Percentiles rank a stretch among this genome's conserved stretches.
Evolutionary conservation across 495 filamentous ascomycete species (phyloP).

Genomic region (Aspergillus indologenus): DNA sequence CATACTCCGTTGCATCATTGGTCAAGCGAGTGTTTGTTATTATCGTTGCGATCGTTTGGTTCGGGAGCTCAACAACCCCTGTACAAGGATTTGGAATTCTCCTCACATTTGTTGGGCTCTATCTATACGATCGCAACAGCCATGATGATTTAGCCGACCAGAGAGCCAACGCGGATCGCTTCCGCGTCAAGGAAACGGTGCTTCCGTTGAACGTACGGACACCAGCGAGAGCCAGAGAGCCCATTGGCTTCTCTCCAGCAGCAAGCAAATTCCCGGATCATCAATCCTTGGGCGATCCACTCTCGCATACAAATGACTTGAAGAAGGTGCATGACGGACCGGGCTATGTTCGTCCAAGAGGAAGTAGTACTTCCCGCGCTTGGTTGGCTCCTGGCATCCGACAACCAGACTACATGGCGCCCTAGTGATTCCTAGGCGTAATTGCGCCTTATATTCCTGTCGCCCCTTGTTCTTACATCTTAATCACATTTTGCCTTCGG

Average conservation of each 20-base stretch:
- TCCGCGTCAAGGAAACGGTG: constrained; percentile 58
- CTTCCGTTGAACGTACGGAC: constrained; percentile 61
- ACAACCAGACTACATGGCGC: constrained; percentile 79
- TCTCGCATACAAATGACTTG: constrained; percentile 38
- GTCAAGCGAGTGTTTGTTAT: constrained; percentile 99
- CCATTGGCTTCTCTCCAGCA: constrained; percentile 42
- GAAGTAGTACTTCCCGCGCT: constrained; percentile 51
- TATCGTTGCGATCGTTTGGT: constrained; percentile 92
- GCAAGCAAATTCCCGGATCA: constrained; percentile 26
- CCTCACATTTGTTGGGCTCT: constrained; percentile 88
- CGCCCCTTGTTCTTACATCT: not conserved
- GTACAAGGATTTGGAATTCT: constrained; percentile 81
- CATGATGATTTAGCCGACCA: constrained; percentile 82
- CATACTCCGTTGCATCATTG: constrained; percentile 91
- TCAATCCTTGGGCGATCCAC: constrained; percentile 22
- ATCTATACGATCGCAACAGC: constrained; percentile 91
- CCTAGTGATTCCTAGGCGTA: constrained; percentile 41
- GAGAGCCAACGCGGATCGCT: constrained; percentile 53
- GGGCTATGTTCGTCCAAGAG: constrained; percentile 50
- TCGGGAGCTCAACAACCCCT: constrained; percentile 78
- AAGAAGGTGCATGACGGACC: constrained; percentile 62
- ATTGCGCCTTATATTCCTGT: constrained; percentile 7
- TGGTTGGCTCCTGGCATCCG: constrained; percentile 74
- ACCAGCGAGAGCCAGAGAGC: constrained; percentile 35
- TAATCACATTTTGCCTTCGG: not conserved